Percentiles rank a stretch among this genome's conserved stretches.
These are phyloP conservation scores for Chlorella sorokiniana DNA, from an alignment of 139 green algal species.

Conservation along the genomic window DNA sequence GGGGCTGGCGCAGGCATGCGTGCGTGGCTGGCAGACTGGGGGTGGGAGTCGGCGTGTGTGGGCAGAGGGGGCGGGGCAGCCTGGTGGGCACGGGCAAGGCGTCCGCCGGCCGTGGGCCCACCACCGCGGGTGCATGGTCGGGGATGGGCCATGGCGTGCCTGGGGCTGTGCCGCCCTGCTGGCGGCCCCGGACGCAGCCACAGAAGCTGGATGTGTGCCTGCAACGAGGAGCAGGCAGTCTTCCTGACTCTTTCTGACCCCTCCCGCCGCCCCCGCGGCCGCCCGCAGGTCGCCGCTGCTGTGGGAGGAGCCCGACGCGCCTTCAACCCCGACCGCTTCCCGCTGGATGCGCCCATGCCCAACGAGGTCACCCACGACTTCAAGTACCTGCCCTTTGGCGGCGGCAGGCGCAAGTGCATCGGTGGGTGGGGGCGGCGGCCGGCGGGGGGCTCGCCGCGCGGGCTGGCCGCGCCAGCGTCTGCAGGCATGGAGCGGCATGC, in stretches of 20 bases:
- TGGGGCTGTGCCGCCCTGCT: neutral
- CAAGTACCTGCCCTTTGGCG: constrained; percentile 88
- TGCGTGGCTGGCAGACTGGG: too few relatives aligned
- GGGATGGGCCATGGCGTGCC: too few relatives aligned
- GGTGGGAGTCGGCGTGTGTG: too few relatives aligned
- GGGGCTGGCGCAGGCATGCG: neutral
- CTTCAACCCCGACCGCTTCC: constrained; percentile 82
- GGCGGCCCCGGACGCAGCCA: too few relatives aligned
- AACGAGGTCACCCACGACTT: constrained; percentile 80
- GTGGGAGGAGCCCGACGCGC: constrained; percentile 76
- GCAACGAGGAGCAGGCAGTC: too few relatives aligned
- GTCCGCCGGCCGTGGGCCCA: too few relatives aligned
- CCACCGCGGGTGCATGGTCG: too few relatives aligned
- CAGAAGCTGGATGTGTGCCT: too few relatives aligned
- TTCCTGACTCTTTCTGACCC: neutral
- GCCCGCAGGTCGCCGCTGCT: constrained; percentile 49
- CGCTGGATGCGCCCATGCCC: constrained; percentile 67
- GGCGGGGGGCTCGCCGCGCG: neutral
- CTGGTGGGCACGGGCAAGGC: too few relatives aligned
- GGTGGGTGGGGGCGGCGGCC: constrained; percentile 24
- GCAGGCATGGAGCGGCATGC: neutral
- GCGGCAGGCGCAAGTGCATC: constrained; percentile 85
- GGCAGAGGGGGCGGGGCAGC: too few relatives aligned
- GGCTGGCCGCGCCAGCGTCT: neutral
- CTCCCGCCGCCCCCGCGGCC: neutral